Conservation (phyloP, 139 green algal species). For the Diplosphaera chodatii region DNA sequence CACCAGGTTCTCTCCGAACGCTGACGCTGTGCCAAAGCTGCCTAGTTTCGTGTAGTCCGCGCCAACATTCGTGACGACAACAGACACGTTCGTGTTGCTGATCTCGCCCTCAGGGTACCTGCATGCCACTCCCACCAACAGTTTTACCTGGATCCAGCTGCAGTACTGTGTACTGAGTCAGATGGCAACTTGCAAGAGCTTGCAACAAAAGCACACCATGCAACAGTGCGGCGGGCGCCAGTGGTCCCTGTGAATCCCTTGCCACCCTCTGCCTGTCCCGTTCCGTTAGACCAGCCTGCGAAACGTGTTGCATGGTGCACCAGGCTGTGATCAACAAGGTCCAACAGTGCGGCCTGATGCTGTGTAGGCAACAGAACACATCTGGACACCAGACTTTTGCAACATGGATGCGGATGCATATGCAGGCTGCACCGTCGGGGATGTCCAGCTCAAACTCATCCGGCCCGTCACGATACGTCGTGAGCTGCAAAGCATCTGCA, state of each 20-base stretch:
- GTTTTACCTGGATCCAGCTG: too few species aligned
- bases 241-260: constrained; percentile 11
- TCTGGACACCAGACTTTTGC: too few species aligned
- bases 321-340: too few species aligned
- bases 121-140: too few species aligned
- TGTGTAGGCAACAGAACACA: too few species aligned
- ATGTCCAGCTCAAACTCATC: not conserved
- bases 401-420: too few species aligned
- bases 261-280: constrained; percentile 2
- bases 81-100: constrained; percentile 27
- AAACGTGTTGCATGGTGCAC: too few species aligned
- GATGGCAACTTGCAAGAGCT: too few species aligned
- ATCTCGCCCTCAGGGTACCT: constrained; percentile 21
- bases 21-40: constrained; percentile 37
- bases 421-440: not conserved
- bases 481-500: not conserved
- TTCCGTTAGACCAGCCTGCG: constrained; percentile 17
- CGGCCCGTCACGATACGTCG: not conserved
- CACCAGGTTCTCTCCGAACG: constrained; percentile 44
- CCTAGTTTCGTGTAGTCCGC: constrained; percentile 12
- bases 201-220: constrained; percentile 14
- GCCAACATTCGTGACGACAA: constrained; percentile 32
- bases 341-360: too few species aligned
- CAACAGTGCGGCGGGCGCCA: constrained; percentile 12
- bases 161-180: too few species aligned